Evolutionary conservation across 352 stramenopile genomes (phyloP), one percentile per base, ranked within the genome.

Genomic region (Phytophthora sansomeana): DNA sequence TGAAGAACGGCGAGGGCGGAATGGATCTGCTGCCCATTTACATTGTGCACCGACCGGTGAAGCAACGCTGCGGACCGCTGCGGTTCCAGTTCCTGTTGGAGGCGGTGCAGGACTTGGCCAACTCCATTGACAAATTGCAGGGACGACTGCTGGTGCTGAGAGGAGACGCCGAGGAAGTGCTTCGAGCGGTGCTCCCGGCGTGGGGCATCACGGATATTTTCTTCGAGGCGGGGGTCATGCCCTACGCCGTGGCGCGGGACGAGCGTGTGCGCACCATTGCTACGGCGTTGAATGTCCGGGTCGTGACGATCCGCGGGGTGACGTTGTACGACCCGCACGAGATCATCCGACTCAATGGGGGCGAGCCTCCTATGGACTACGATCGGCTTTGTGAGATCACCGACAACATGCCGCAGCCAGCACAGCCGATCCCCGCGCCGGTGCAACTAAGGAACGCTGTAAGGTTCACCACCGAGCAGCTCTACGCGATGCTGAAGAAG

Each of bases 31-130:
- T 91, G 24, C 87, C 93, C 0, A 65, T 98, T 33, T 98, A 97
- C 68, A 90, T 96, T 32, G 68, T 97, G 32, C 90, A 98, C 58
- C 82, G 74, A 29, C 77, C 87, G 0, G 81, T 84, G 19, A 91
- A 84, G 47, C 80, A 90, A 50, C 80, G 86, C 51, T 91, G 79
- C 33, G 78, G 90, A 3, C 47, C 83, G 9, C 72, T 89, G 33
- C 78, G 87, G 13, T 96, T 90, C 43, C 91, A 97, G 69, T 99
- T 99, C 68, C 56, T 99, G 13, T 72, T 99, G 16, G 90, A 99
- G 74, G 91, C 81, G 52, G 60, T 98, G 4, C 32, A 71, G 21
- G 93, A 98, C 54, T 77, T 97, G 38, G 72, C 85, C 2, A 51
- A 61, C 16, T 74, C 74, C 0, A 64, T 91, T 6, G 60, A 59